Percentiles rank a stretch among this genome's conserved stretches.
These are phyloP conservation scores for Sporobolomyces pararoseus DNA, from an alignment of 768 basidiomycete species.

Conservation along the genomic window DNA sequence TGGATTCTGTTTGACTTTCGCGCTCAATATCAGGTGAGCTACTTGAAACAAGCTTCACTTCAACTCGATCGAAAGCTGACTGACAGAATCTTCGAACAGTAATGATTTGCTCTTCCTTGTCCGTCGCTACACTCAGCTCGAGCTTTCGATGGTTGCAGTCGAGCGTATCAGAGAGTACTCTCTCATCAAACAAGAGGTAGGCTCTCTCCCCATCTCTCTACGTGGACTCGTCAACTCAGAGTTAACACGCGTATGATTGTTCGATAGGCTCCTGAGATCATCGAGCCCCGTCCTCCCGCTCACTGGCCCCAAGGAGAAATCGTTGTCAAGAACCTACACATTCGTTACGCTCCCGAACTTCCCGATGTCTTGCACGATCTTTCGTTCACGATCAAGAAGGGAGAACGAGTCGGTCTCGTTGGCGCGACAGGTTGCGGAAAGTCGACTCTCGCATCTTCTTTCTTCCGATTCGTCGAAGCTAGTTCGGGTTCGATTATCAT, in stretches of 20 bases:
- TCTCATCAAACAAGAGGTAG: constrained; percentile 39
- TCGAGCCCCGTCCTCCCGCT: constrained; percentile 44
- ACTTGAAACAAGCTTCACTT: no score
- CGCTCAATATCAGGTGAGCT: constrained; percentile 35
- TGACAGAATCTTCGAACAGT: not conserved
- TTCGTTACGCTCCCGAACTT: constrained; percentile 46
- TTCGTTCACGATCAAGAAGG: constrained; percentile 49
- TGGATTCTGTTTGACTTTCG: constrained; percentile 37
- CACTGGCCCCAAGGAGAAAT: constrained; percentile 44
- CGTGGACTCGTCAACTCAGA: no score
- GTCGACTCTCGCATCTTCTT: constrained; percentile 50
- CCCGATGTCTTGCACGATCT: constrained; percentile 51
- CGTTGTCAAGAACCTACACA: constrained; percentile 48
- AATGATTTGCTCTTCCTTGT: constrained; percentile 45
- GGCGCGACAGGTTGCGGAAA: constrained; percentile 54
- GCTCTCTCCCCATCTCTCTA: not conserved
- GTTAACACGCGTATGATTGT: no score
- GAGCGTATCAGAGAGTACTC: constrained; percentile 46
- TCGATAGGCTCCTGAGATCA: constrained; percentile 40
- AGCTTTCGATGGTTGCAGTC: constrained; percentile 47
- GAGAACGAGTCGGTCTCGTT: constrained; percentile 52
- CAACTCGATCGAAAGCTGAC: not conserved
- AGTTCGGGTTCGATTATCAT: constrained; percentile 47
- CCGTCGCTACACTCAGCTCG: constrained; percentile 43
- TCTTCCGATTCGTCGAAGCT: constrained; percentile 54